Conservation (phyloP, 768 basidiomycete species). For the Lactarius quietus region DNA sequence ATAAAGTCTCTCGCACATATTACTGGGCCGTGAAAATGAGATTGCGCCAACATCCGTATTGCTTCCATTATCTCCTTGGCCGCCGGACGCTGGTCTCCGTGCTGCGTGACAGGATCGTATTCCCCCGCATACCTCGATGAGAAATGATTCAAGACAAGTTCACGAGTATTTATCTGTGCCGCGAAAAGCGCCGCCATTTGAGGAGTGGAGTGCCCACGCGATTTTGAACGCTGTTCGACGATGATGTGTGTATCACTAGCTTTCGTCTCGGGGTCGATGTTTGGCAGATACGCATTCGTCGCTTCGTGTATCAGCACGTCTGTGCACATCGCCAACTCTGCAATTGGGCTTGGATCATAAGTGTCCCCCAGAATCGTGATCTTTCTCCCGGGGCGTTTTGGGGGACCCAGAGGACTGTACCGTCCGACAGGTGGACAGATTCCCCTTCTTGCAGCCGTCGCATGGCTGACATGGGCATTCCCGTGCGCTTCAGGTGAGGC, state of each 20-base stretch:
- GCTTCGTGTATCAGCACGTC: constrained; percentile 85
- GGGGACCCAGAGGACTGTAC: constrained; percentile 69
- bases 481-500: constrained; percentile 65
- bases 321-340: constrained; percentile 54
- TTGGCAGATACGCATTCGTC: constrained; percentile 80
- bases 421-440: constrained; percentile 61
- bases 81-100: constrained; percentile 24
- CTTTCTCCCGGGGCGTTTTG: constrained; percentile 64
- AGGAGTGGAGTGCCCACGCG: constrained; percentile 87
- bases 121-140: constrained; percentile 75
- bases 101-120: constrained; percentile 45
- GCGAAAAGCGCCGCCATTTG: constrained; percentile 88
- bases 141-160: constrained; percentile 80
- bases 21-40: constrained; percentile 53
- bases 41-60: constrained; percentile 54
- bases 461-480: constrained; percentile 66
- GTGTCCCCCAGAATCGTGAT: constrained; percentile 84
- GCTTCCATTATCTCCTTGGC: constrained; percentile 56
- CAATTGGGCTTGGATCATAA: constrained; percentile 68
- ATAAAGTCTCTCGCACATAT: constrained; percentile 73
- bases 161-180: constrained; percentile 53
- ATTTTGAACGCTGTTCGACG: constrained; percentile 61
- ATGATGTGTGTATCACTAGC: constrained; percentile 53
- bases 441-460: constrained; percentile 62
- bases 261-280: constrained; percentile 57